Base-by-base conservation (phyloP, 1,284 basidiomycete genomes). In the Anthracocystis setariae region DNA sequence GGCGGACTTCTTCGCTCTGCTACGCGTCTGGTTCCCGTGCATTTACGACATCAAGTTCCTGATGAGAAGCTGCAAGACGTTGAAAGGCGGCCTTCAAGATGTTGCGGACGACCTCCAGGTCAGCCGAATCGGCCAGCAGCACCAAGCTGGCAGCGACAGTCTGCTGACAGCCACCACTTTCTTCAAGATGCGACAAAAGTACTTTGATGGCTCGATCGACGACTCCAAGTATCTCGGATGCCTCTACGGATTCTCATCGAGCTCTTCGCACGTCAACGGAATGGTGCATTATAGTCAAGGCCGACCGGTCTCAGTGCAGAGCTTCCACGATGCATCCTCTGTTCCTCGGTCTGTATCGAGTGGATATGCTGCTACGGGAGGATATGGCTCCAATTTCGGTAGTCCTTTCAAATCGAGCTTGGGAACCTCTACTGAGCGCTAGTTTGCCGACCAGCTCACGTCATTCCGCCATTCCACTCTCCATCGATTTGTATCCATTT, bases 1-100 rank as follows among this genome's bases (percentile, higher is more conserved):
- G 85, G 89, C 91, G 69, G 88, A 89, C 18, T 98, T 98, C 85
- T 97, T 98, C 83, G 88, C 92, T 49, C 87, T 92, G 47, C 87
- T 98, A 25, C 88, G 87, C 69, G 90, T 90, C 75, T 98, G 95
- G 95, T 98, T 99, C 85, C 95, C 95, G 0, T 91, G 90, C 59
- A 90, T 97, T 59, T 98, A 96, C 84, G 95, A 99, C 84, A 93
- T 98, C 87, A 98, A 98, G 85, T 94, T 91, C 84, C 89, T 99
- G 82, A 93, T 96, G 89, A 89, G 93, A 52, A 83, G 88, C 86
- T 84, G 92, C 87, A 95, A 95, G 84, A 89, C 89, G 37, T 86
- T 97, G 75, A 93, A 95, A 82, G 95, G 94, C 18, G 93, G 94
- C 5, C 85, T 99, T 59, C 93, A 98, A 84, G 94, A 98, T 75